phyloP scores from a whole-genome alignment of 176 grass and related monocot genomes.

The Juncus inflexus region DNA sequence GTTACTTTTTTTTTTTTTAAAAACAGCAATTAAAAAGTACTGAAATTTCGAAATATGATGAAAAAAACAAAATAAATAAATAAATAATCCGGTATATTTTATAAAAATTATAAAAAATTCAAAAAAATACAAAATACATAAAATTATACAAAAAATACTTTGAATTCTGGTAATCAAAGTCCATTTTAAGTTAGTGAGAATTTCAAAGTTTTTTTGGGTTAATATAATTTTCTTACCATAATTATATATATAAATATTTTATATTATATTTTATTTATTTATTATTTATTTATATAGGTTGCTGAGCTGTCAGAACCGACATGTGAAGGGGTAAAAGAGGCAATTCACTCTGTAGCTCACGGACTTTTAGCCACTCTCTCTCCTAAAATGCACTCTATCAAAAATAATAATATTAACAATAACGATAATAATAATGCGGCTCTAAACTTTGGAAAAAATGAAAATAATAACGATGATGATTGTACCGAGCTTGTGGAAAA shows the following conservation, averaged over 20 bases:
- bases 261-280: conserved; percentile 5
- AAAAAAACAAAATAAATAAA: too few relatives aligned
- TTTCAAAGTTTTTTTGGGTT: too few relatives aligned
- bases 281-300: conserved; percentile 52
- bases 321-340: conserved; percentile 57
- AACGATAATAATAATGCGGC: conserved; percentile 21
- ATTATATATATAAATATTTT: not conserved
- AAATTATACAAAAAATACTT: too few relatives aligned
- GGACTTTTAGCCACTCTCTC: conserved; percentile 91
- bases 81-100: too few relatives aligned
- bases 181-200: not conserved
- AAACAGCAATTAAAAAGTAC: too few relatives aligned
- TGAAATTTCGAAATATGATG: too few relatives aligned
- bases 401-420: conserved; percentile 17
- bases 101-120: too few relatives aligned
- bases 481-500: conserved; percentile 65
- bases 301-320: conserved; percentile 87
- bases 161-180: not conserved
- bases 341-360: conserved; percentile 85
- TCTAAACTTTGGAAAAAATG: conserved; percentile 38
- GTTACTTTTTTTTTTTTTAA: not conserved
- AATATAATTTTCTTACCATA: too few relatives aligned
- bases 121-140: too few relatives aligned
- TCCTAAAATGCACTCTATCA: conserved; percentile 74
- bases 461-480: conserved; percentile 48